Evolutionary conservation across 495 filamentous ascomycete genomes (phyloP).

Genomic region (Penicillium desertorum): DNA sequence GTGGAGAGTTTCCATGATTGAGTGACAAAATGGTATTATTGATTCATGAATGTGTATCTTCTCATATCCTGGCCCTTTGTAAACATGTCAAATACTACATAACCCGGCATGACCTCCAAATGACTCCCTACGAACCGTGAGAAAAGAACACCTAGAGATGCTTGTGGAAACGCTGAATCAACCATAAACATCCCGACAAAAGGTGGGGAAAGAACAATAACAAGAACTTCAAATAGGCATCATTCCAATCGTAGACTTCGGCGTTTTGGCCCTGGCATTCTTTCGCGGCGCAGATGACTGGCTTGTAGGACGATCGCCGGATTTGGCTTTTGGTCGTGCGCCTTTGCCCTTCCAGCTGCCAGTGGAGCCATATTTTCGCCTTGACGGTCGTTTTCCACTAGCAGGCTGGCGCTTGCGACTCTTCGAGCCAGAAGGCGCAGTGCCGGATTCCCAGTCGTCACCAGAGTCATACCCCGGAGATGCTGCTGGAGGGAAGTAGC

Average conservation of each 20-base stretch:
- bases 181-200: slow-evolving; percentile 22
- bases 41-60: slow-evolving; percentile 17
- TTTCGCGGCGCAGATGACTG: slow-evolving; percentile 32
- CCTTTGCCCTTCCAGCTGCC: slow-evolving; percentile 31
- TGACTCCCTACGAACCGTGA: background rate
- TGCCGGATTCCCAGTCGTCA: slow-evolving; percentile 26
- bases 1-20: slow-evolving; percentile 15
- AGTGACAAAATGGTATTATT: slow-evolving; percentile 20
- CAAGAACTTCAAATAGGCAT: slow-evolving; percentile 43
- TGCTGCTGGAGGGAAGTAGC: slow-evolving; percentile 47
- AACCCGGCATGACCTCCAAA: background rate
- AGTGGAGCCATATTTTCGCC: slow-evolving; percentile 30
- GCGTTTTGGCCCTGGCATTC: slow-evolving; percentile 30
- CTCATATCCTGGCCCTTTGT: slow-evolving; percentile 17
- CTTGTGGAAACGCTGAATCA: slow-evolving; percentile 22
- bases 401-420: slow-evolving; percentile 30
- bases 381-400: slow-evolving; percentile 26
- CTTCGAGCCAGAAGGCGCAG: slow-evolving; percentile 24
- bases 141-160: slow-evolving; percentile 29
- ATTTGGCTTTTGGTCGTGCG: slow-evolving; percentile 27
- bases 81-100: slow-evolving; percentile 7
- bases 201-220: slow-evolving; percentile 12
- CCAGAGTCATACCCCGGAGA: slow-evolving; percentile 26
- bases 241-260: slow-evolving; percentile 45
- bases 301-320: slow-evolving; percentile 27